These are phyloP conservation scores for Cochliopodium minus DNA, from an alignment of 208 protist species.

Conservation along the genomic window DNA sequence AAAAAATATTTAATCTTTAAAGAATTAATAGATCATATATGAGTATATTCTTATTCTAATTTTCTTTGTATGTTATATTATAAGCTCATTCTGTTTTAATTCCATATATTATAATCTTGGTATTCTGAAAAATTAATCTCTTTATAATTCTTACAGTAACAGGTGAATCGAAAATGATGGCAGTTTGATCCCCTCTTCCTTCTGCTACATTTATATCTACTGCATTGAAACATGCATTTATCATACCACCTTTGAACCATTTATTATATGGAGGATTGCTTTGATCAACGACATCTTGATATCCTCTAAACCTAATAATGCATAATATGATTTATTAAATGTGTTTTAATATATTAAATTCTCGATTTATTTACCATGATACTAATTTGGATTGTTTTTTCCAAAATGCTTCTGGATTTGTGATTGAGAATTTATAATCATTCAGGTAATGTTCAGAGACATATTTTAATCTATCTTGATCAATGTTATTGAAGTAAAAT, in stretches of 20 bases:
- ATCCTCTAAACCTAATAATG: no score
- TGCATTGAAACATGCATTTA: conserved; percentile 65
- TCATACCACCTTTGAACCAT: conserved; percentile 57
- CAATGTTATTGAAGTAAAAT: no score
- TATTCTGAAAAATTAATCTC: not conserved
- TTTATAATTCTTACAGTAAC: not conserved
- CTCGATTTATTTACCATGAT: no score
- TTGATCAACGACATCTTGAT: no score
- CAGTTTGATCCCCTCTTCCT: not conserved
- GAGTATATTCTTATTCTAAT: no score
- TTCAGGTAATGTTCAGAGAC: no score
- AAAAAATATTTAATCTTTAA: not conserved
- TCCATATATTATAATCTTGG: not conserved
- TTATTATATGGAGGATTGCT: conserved; percentile 24
- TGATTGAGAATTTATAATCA: no score
- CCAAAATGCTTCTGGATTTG: no score
- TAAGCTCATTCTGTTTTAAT: not conserved
- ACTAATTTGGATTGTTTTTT: no score
- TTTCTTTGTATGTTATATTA: not conserved
- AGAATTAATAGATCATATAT: not conserved
- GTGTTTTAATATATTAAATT: no score
- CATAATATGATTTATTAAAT: no score
- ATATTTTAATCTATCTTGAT: no score
- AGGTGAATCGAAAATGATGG: conserved; percentile 1
- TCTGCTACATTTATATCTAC: conserved; percentile 43